Evolutionary conservation across 805 yeast species (phyloP), one percentile per base, ranked within the genome.

Genomic region (Clavispora asparagi): DNA sequence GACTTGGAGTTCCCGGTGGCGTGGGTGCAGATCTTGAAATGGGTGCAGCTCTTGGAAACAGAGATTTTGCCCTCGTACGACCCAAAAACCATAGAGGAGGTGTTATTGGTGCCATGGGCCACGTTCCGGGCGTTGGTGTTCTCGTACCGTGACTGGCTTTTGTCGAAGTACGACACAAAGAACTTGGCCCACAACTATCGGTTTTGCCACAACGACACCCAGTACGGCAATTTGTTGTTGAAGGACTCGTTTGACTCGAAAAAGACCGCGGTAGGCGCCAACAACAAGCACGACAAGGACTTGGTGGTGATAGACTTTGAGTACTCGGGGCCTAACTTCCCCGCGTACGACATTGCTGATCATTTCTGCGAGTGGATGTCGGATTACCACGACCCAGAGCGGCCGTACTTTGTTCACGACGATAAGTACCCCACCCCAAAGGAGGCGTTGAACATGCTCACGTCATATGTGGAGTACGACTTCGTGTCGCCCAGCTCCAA

Each of bases 351-450:
- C 62, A 79, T 94, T 46, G 91, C 91, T 12, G 91, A 94, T 63
- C 99, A 94, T 68, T 87, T 94, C 55, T 78, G 87, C 53, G 99
- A 92, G 69, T 92, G 99, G 99, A 94, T 91, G 97, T 78, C 88
- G 41, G 89, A 94, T 68, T 94, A 92, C 62, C 87, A 85, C 59
- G 79, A 81, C 54, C 78, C 82, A 1, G 69, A 73, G 16, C 50
- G 54, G 41, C 66, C 73, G 13, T 79, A 85, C 61, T 77, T 66
- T 46, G 68, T 86, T n/a, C 73, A 78, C 55, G 70, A 67, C 30
- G 67, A 74, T 11, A 66, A 69, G 33, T 94, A 77, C 64, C 99
- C 99, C 9, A 69, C 72, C 12, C 70, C 72, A 49, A 80, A 81
- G 39, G 85, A 90, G 61, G 83, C 85, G 58, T 61, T 83, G 52